Evolutionary conservation across 2,329 filamentous ascomycete genomes (phyloP).

Genomic region (Lachnellula hyalina): DNA sequence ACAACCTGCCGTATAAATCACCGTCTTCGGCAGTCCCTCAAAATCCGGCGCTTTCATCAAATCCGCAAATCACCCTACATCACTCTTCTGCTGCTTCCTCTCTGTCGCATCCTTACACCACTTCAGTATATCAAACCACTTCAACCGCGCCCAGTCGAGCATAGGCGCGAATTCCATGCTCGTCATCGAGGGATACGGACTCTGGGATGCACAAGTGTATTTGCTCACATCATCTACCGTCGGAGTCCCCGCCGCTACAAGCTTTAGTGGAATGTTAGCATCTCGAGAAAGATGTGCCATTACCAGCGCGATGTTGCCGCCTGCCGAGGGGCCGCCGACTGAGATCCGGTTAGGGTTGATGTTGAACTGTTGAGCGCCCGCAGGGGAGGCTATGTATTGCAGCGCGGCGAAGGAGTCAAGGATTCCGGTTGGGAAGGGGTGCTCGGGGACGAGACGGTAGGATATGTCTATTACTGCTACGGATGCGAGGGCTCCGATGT

Average conservation of each 20-base stretch:
- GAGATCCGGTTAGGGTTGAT: constrained; percentile 36
- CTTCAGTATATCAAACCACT: constrained; percentile 36
- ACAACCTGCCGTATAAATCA: constrained; percentile 39
- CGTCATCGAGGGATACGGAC: constrained; percentile 37
- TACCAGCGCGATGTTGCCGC: constrained; percentile 37
- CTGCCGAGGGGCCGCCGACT: constrained; percentile 42
- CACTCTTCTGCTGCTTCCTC: constrained; percentile 20
- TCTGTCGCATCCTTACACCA: constrained; percentile 23
- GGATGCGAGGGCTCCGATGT: constrained; percentile 39
- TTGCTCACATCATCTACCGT: constrained; percentile 49
- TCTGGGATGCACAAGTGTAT: constrained; percentile 33
- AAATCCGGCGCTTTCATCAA: constrained; percentile 35
- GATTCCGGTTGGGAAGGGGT: constrained; percentile 42
- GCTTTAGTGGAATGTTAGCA: constrained; percentile 32
- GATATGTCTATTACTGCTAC: constrained; percentile 46
- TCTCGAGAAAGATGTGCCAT: constrained; percentile 36
- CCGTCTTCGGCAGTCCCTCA: constrained; percentile 32
- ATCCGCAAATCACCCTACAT: constrained; percentile 27
- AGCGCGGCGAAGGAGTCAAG: constrained; percentile 42
- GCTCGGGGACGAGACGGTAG: constrained; percentile 48
- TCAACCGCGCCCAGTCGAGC: constrained; percentile 39
- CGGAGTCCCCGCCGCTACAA: constrained; percentile 42
- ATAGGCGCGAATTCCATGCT: constrained; percentile 40
- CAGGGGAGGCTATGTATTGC: constrained; percentile 22
- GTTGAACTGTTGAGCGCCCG: constrained; percentile 29